Evolutionary conservation across 805 yeast genomes (phyloP).

Genomic region (Candida railenensis): DNA sequence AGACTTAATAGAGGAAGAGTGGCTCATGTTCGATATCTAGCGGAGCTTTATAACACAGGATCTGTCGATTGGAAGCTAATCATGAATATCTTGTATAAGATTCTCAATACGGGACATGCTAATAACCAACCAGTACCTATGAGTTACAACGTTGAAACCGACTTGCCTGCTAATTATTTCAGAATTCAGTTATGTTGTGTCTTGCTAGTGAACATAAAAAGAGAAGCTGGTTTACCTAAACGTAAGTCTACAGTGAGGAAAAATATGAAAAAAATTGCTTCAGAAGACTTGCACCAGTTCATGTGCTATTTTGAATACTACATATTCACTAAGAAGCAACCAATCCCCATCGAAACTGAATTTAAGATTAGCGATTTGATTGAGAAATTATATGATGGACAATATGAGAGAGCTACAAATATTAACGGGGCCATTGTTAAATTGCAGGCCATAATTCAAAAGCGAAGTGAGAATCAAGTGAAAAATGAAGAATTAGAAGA

Average conservation of each 20-base stretch:
- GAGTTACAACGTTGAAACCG: constrained; percentile 46
- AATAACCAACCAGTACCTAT: constrained; percentile 54
- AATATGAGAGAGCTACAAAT: constrained; percentile 31
- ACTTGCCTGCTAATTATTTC: constrained; percentile 68
- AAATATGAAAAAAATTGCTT: constrained; percentile 7
- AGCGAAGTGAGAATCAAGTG: constrained; percentile 8
- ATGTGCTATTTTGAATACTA: constrained; percentile 71
- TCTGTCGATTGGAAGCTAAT: constrained; percentile 47
- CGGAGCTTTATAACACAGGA: constrained; percentile 51
- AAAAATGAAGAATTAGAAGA: constrained; percentile 9
- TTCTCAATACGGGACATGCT: constrained; percentile 66
- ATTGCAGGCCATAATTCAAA: constrained; percentile 30
- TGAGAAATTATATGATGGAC: constrained; percentile 20
- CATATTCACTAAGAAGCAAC: constrained; percentile 55
- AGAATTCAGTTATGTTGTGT: constrained; percentile 55
- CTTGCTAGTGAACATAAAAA: constrained; percentile 16
- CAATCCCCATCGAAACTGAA: constrained; percentile 62
- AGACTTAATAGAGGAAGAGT: constrained; percentile 58
- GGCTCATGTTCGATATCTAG: constrained; percentile 59
- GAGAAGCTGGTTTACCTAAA: not conserved
- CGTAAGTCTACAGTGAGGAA: constrained; percentile 1
- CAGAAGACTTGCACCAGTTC: constrained; percentile 26
- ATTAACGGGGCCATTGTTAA: constrained; percentile 43
- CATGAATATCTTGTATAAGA: constrained; percentile 51
- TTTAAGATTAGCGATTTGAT: constrained; percentile 51